A percentile compares a stretch with the other conserved stretches of the same genome.
These are phyloP conservation scores for Clarkia xantiana DNA, from an alignment of 345 rosid species.

Conservation along the genomic window DNA sequence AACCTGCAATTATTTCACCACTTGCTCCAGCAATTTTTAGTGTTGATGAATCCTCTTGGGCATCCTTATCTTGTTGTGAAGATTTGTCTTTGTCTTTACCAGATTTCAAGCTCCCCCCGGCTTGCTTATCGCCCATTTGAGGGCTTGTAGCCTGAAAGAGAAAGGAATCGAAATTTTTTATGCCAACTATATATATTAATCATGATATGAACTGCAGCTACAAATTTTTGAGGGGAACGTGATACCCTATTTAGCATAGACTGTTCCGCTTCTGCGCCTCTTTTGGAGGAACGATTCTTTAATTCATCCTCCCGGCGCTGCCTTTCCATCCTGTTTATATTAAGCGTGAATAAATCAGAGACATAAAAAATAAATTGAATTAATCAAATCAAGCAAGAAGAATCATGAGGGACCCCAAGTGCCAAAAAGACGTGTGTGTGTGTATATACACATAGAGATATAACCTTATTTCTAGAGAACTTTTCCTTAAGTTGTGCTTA, in stretches of 20 bases:
- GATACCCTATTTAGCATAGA: slow-evolving; percentile 61
- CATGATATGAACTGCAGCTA: not conserved
- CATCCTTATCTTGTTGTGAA: slow-evolving; percentile 54
- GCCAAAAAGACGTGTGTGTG: not conserved
- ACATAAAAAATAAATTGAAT: not conserved
- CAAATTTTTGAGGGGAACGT: not conserved
- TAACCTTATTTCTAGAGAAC: too few species aligned
- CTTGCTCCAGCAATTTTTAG: slow-evolving; percentile 83
- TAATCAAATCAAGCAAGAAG: not conserved
- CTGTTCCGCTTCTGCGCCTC: slow-evolving; percentile 77
- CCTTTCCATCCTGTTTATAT: slow-evolving; percentile 69
- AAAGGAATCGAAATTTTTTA: slow-evolving; percentile 4
- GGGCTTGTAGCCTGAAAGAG: slow-evolving; percentile 74
- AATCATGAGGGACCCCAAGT: not conserved
- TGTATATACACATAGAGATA: not conserved
- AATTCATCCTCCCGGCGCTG: slow-evolving; percentile 96
- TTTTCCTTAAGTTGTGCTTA: too few species aligned
- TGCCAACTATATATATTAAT: not conserved
- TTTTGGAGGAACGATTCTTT: slow-evolving; percentile 73
- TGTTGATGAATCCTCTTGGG: slow-evolving; percentile 48
- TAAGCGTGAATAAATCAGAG: not conserved
- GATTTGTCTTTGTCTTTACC: slow-evolving; percentile 86
- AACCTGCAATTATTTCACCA: slow-evolving; percentile 98
- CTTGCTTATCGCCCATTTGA: slow-evolving; percentile 46
- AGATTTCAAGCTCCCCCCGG: slow-evolving; percentile 79